Evolutionary conservation across 768 basidiomycete species (phyloP).

Genomic region (Clitopilus hobsonii): DNA sequence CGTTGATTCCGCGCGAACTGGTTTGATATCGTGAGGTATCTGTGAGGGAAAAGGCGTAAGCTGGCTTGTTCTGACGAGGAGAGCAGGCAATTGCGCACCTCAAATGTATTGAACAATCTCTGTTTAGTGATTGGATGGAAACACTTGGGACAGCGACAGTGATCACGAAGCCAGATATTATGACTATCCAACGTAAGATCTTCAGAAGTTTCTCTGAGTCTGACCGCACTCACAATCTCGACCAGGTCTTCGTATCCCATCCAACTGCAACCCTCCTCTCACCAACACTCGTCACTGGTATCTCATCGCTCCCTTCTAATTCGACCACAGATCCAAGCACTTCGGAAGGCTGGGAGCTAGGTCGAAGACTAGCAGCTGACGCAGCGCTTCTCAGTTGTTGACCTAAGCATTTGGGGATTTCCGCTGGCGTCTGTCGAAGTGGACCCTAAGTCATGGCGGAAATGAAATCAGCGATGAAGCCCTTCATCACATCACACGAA

Average conservation of each 20-base stretch:
- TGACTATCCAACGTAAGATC: no score
- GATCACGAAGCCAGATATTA: constrained; percentile 88
- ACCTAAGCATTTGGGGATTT: background rate
- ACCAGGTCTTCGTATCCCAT: constrained; percentile 70
- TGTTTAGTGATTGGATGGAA: constrained; percentile 90
- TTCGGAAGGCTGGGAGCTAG: background rate
- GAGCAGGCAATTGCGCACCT: constrained; percentile 37
- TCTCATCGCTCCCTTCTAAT: constrained; percentile 25
- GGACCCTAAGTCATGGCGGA: background rate
- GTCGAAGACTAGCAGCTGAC: background rate
- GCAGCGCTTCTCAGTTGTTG: background rate
- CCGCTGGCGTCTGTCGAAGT: background rate
- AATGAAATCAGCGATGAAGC: background rate
- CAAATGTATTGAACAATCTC: constrained; percentile 81
- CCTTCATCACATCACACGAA: background rate
- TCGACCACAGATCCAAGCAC: background rate
- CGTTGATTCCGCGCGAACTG: constrained; percentile 50
- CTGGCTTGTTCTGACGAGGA: background rate
- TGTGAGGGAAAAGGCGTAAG: constrained; percentile 21
- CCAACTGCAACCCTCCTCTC: constrained; percentile 61
- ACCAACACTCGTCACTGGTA: constrained; percentile 53
- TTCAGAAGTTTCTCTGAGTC: no score
- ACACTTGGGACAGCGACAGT: constrained; percentile 84
- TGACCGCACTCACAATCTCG: constrained; percentile 65
- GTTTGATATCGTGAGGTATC: constrained; percentile 76